Conservation (phyloP, 2,329 filamentous ascomycete genomes). For the Alternaria incomplexa region DNA sequence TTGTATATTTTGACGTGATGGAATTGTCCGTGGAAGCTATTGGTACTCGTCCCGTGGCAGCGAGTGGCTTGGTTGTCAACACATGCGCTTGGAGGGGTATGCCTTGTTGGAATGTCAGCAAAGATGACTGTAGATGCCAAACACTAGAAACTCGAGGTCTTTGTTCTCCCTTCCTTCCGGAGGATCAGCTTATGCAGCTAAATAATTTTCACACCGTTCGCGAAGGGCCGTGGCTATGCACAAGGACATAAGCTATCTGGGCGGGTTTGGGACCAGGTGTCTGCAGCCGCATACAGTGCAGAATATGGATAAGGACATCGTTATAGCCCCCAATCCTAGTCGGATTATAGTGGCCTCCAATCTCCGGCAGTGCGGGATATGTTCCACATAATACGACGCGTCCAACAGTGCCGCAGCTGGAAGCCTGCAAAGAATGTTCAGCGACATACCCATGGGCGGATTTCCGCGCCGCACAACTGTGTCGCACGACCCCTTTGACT, state of each 20-base stretch:
- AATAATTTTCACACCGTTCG: conserved; percentile 30
- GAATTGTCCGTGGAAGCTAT: not conserved
- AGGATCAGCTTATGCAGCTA: conserved; percentile 19
- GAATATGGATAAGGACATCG: conserved; percentile 1
- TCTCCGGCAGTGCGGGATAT: conserved; percentile 12
- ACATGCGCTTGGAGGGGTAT: not conserved
- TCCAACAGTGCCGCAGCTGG: not conserved
- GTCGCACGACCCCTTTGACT: not conserved
- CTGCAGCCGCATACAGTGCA: conserved; percentile 21
- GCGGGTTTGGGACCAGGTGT: conserved; percentile 11
- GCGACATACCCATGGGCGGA: not conserved
- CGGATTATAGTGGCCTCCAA: conserved; percentile 6
- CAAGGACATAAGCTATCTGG: conserved; percentile 13
- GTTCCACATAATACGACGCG: conserved; percentile 1
- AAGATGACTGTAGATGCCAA: conserved; percentile 2
- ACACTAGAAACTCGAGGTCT: conserved; percentile 16
- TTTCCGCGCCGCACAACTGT: not conserved
- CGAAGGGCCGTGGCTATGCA: conserved; percentile 8
- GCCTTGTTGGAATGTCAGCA: not conserved
- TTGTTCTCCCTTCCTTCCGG: conserved; percentile 15
- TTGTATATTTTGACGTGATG: not conserved
- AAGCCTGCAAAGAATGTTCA: not conserved
- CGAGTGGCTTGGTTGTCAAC: not conserved
- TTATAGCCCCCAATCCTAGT: conserved; percentile 2
- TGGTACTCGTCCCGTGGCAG: not conserved